phyloP scores from a whole-genome alignment of 768 basidiomycete species.

The Tylopilus sp. region DNA sequence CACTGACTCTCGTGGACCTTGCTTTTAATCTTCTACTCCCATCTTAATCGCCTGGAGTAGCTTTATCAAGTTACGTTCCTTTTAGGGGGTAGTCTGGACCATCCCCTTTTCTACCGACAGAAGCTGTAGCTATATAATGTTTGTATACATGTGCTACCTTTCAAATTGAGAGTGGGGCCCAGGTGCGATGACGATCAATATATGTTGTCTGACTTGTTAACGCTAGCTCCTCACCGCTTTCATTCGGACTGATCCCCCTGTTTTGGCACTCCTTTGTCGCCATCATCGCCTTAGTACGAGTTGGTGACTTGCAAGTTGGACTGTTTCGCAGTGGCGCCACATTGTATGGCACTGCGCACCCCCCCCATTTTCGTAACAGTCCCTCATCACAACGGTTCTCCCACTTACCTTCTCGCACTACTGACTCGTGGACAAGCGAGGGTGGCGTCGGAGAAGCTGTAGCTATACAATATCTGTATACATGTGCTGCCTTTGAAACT shows the following conservation, averaged over 20 bases:
- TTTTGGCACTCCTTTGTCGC: constrained; percentile 54
- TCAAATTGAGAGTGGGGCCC: too few relatives aligned
- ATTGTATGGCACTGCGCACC: too few relatives aligned
- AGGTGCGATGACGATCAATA: too few relatives aligned
- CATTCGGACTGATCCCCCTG: constrained; percentile 36
- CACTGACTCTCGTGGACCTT: not conserved
- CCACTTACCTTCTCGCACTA: too few relatives aligned
- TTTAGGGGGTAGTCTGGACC: not conserved
- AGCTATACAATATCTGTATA: not conserved
- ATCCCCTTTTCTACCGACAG: not conserved
- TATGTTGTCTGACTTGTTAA: too few relatives aligned
- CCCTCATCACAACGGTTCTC: too few relatives aligned
- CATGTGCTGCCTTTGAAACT: not conserved
- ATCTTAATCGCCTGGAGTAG: not conserved
- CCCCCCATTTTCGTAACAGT: too few relatives aligned
- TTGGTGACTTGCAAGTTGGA: too few relatives aligned
- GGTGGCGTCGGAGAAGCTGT: too few relatives aligned
- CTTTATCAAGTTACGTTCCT: not conserved
- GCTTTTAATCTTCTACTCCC: not conserved
- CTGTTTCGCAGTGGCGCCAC: too few relatives aligned
- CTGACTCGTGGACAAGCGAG: too few relatives aligned
- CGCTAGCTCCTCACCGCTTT: not conserved
- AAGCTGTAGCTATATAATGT: not conserved
- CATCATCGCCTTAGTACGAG: too few relatives aligned
- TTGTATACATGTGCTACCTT: not conserved